Percentiles rank a stretch among this genome's conserved stretches.
Evolutionary conservation across 2,329 filamentous ascomycete genomes (phyloP).

Genomic region (Colletotrichum higginsianum): DNA sequence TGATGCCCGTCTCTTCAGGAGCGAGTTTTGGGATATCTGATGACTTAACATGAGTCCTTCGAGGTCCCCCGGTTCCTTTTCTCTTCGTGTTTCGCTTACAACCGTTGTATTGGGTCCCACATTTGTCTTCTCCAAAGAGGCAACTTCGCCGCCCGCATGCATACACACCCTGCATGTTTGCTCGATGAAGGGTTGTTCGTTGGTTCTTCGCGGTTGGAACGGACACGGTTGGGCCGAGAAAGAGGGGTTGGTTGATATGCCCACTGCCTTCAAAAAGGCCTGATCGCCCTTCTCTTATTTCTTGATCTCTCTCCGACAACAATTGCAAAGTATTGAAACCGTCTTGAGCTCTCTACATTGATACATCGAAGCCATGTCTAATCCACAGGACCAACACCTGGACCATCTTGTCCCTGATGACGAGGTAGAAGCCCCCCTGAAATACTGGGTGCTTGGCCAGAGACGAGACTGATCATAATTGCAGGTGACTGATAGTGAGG

Average conservation of each 20-base stretch:
- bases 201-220: not conserved
- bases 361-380: not conserved
- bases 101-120: not conserved
- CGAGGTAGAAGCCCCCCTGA: not conserved
- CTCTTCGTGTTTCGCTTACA: not conserved
- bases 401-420: not conserved
- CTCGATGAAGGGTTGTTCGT: not conserved
- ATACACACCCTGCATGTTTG: conserved; percentile 5
- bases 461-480: not conserved
- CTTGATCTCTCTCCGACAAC: not conserved
- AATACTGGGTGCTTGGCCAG: not conserved
- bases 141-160: not conserved
- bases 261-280: not conserved
- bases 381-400: not conserved
- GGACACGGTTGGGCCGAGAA: not conserved
- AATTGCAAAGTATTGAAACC: not conserved
- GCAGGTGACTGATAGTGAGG: not conserved
- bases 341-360: not conserved
- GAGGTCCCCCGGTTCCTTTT: not conserved
- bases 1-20: too few species aligned
- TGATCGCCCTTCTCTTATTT: not conserved
- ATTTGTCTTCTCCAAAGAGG: not conserved
- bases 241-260: not conserved
- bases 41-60: not conserved
- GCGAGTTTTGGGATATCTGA: not conserved